Percentiles rank a stretch among this genome's conserved stretches.
These are phyloP conservation scores for Eutypella sp. DNA, from an alignment of 2,329 filamentous ascomycete species.

Conservation along the genomic window DNA sequence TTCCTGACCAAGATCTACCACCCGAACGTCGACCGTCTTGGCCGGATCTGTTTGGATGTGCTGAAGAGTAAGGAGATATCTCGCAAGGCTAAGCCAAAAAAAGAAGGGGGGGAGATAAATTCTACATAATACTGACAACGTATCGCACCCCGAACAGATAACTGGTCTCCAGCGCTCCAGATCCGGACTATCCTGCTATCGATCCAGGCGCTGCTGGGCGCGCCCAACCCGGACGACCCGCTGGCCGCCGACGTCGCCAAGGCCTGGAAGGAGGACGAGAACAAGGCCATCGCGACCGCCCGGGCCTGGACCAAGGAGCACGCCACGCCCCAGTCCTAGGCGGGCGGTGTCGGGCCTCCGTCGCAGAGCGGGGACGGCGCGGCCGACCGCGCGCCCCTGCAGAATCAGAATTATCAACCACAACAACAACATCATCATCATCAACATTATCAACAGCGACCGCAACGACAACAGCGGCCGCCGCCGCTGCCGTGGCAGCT, in stretches of 20 bases:
- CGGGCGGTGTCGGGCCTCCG: too few relatives aligned
- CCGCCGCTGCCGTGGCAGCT: too few relatives aligned
- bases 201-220: conserved; percentile 92
- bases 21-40: conserved; percentile 96
- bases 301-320: conserved; percentile 87
- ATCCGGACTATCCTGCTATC: conserved; percentile 98
- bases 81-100: too few relatives aligned
- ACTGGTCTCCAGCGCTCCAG: conserved; percentile 97
- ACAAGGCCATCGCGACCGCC: conserved; percentile 85
- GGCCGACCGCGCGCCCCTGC: too few relatives aligned
- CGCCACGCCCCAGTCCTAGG: conserved; percentile 50
- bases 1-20: conserved; percentile 99
- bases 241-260: conserved; percentile 96
- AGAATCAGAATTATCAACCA: too few relatives aligned
- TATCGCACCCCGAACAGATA: too few relatives aligned
- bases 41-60: conserved; percentile 94
- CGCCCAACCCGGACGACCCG: conserved; percentile 97
- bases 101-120: too few relatives aligned
- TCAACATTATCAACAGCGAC: too few relatives aligned
- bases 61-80: conserved; percentile 89
- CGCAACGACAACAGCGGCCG: too few relatives aligned
- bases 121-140: too few relatives aligned
- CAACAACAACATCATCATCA: too few relatives aligned
- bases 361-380: too few relatives aligned
- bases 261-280: conserved; percentile 95